Evolutionary conservation across 495 filamentous ascomycete genomes (phyloP).

Genomic region (Cenococcum geophilum): DNA sequence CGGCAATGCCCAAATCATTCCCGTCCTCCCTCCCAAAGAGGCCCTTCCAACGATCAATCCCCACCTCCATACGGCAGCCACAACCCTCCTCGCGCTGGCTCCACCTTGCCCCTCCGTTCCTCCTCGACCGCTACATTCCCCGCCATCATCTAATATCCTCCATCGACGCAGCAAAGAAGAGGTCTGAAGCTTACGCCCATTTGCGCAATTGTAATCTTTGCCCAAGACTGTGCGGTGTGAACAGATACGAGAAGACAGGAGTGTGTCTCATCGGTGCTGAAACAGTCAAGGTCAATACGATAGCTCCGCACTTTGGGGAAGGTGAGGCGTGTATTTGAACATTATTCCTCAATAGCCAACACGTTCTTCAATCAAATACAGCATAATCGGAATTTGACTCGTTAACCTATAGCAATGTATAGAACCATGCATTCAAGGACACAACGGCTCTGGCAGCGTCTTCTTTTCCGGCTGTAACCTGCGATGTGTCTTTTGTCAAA

Average conservation of each 20-base stretch:
- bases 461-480: constrained; percentile 73
- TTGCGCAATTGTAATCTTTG: constrained; percentile 71
- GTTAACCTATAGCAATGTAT: constrained; percentile 30
- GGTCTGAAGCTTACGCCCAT: constrained; percentile 60
- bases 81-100: constrained; percentile 39
- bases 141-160: constrained; percentile 58
- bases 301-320: constrained; percentile 69
- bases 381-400: background rate
- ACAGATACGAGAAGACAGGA: constrained; percentile 66
- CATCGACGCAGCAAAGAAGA: constrained; percentile 55
- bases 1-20: constrained; percentile 1
- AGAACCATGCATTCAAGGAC: constrained; percentile 72
- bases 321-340: constrained; percentile 32
- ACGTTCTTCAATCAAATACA: background rate
- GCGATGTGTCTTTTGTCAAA: constrained; percentile 77
- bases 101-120: constrained; percentile 69
- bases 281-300: constrained; percentile 65
- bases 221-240: constrained; percentile 64
- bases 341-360: background rate
- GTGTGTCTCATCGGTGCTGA: constrained; percentile 65
- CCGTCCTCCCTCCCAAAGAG: background rate
- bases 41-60: background rate
- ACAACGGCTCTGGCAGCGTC: constrained; percentile 65
- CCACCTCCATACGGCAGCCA: constrained; percentile 6
- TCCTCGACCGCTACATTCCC: constrained; percentile 67